Evolutionary conservation across 2,329 filamentous ascomycete species (phyloP), one percentile per base, ranked within the genome.

Genomic region (Fusarium anguioides): DNA sequence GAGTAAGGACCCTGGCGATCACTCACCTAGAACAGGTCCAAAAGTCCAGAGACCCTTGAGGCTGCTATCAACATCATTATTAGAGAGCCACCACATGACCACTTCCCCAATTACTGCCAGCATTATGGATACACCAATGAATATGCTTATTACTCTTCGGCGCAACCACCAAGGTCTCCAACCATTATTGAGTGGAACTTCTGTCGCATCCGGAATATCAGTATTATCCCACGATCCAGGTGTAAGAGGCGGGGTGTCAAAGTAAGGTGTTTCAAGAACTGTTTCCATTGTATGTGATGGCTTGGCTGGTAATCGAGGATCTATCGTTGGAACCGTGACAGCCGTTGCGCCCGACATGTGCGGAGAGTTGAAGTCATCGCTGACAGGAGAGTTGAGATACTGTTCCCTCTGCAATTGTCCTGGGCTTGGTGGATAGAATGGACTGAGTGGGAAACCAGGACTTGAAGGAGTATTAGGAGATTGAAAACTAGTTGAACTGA

Each of bases 1-100:
- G 54, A 52, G 55, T 29, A 61, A 62, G 42, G 45, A 31, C 40
- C 46, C 37, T 56, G 42, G 27, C 39, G 59, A 63, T 55, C 41
- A 68, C 73, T 75, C 49, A 75, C 73, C 66, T 49, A 74, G 50
- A 39, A 75, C 63, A 8, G 74, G 74, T 9, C 67, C 69, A 63
- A 74, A 75, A 9, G 67, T 75, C 74, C 74, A 75, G 15, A 73
- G 35, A 29, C 71, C 73, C 46, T 62, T 56, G 31, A 66, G n/a
- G 20, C 29, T 58, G 36, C 52, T 63, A 33, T 66, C 55, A 24
- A 66, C 55, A 45, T 68, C 56, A 7, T 63, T 56, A 29, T 58
- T 60, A 10, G 69, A 72, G 14, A 74, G 59, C 40, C 64, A 52
- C 64, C 70, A 72, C 57, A 61, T 64, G 2, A 73, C 60, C n/a